phyloP scores from a whole-genome alignment of 208 protist species.

The Leishmania tropica region DNA sequence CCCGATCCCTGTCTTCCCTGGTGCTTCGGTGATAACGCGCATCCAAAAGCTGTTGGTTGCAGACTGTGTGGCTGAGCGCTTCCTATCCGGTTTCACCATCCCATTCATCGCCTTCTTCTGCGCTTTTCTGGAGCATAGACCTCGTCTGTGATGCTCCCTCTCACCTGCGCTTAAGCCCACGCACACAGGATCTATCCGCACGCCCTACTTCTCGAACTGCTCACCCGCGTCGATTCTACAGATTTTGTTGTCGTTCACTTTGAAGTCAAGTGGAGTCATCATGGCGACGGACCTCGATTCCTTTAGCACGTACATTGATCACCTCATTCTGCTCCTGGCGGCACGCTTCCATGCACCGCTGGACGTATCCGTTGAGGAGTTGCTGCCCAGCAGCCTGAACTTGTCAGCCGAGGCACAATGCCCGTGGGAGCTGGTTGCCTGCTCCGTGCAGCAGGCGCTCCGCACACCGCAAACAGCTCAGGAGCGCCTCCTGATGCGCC shows the following conservation, averaged over 20 bases:
- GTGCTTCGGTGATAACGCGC: neutral
- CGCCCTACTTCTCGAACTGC: neutral
- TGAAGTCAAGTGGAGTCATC: neutral
- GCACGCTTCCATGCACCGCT: conserved; percentile 73
- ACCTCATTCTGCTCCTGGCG: conserved; percentile 85
- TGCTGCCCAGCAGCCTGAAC: conserved; percentile 14
- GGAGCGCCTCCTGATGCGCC: conserved; percentile 53
- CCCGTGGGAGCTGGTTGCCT: conserved; percentile 67
- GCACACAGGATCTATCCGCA: neutral
- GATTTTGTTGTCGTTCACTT: too few relatives aligned
- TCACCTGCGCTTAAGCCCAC: neutral
- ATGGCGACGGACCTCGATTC: conserved; percentile 29
- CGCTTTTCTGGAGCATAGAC: neutral
- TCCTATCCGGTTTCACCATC: neutral
- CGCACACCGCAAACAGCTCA: conserved; percentile 43
- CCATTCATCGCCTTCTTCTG: neutral
- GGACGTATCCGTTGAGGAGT: conserved; percentile 19
- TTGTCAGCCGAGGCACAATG: conserved; percentile 7
- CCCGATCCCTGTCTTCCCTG: neutral
- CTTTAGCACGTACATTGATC: conserved; percentile 80
- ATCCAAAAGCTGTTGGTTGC: neutral
- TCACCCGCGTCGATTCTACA: neutral
- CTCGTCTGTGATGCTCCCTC: neutral
- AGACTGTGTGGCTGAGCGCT: neutral
- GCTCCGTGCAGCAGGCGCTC: conserved; percentile 57